Conservation (phyloP, 1,284 basidiomycete species). For the Ganoderma multipileum region DNA sequence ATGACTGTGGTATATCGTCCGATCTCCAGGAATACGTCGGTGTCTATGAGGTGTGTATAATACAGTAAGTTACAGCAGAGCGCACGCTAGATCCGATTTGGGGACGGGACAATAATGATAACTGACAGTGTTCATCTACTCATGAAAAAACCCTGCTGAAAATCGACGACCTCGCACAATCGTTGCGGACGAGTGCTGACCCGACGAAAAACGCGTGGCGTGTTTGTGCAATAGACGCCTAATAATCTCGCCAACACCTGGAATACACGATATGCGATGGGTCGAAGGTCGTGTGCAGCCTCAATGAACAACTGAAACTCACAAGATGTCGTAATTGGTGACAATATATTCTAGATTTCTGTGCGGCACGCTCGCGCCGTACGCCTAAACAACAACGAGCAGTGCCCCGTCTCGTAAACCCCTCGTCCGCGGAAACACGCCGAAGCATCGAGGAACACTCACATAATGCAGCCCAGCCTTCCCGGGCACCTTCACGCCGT, state of each 20-base stretch:
- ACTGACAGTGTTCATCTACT: not conserved
- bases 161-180: not conserved
- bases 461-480: slow-evolving; percentile 1
- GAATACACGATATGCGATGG: not conserved
- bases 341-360: not conserved
- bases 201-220: not conserved
- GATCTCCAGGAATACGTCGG: not conserved
- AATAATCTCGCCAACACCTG: slow-evolving; percentile 6
- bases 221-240: not conserved
- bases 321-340: slow-evolving; percentile 1
- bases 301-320: not conserved
- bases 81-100: not conserved
- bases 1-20: not conserved
- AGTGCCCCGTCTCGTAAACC: not conserved
- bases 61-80: not conserved
- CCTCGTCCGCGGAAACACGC: not conserved
- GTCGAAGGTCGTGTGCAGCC: not conserved
- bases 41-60: not conserved
- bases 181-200: not conserved
- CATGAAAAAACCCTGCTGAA: not conserved
- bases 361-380: slow-evolving; percentile 3
- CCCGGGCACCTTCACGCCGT: not conserved
- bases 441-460: not conserved
- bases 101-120: not conserved
- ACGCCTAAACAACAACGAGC: not conserved